Evolutionary conservation across 768 basidiomycete genomes (phyloP), one percentile per base, ranked within the genome.

Genomic region (Chalciporus pseudorubinellus): DNA sequence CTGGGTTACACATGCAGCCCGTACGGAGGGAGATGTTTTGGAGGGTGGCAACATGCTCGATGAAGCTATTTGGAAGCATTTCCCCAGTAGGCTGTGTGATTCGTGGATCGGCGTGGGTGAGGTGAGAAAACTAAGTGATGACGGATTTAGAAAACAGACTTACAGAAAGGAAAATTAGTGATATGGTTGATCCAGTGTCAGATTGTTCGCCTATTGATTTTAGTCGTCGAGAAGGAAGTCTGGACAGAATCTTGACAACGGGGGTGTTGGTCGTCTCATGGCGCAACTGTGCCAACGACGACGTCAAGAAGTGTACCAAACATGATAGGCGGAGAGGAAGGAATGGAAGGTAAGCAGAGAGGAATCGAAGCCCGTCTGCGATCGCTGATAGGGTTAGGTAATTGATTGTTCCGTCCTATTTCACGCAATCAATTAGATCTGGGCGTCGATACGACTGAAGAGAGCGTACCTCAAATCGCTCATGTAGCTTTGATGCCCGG

Each of bases 1-100:
- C 91, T 14, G 90, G 88, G 57, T 92, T 93, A 63, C 91, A 93
- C 81, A 92, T 85, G 66, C 90, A 93, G 0, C 90, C 90, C 3
- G 89, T 89, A 39, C 90, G 83, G 28, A 92, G 69, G 16, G 89
- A 90, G 51, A 92, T 84, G 45, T 76, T 79, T 56, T 79, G 75
- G 46, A 68, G 73, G 16, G 83, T 76, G 13, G 89, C 87, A 1
- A 84, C 76, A 58, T 84, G 74, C 61, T 88, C 87, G 59, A 91
- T 76, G 67, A 89, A 89, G 3, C 82, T 82, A 55, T 85, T 84
- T 0, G 88, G 81, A 5, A 89, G 70, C 73, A 84, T 79, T 38
- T 82, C 77, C 14, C 86, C 87, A 9, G 72, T 69, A 21, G 87
- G 80, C 87, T 90, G 61, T 36, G 11, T 16, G 24, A 33, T 4